Conservation (phyloP, 148 eudicot genomes). For the Chenopodium berlandieri region DNA sequence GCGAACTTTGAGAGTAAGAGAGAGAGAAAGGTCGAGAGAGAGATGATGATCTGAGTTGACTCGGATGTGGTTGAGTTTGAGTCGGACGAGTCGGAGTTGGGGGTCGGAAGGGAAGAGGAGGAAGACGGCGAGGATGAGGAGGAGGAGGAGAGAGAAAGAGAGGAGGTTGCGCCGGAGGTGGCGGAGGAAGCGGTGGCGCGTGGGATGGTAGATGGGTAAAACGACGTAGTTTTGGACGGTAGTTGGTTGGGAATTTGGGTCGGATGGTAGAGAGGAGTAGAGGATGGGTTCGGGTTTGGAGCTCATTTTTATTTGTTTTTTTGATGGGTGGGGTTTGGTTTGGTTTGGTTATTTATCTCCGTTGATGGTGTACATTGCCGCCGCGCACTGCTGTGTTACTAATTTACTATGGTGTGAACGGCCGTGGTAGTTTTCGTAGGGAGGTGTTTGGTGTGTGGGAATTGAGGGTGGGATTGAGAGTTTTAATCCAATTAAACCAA, state of each 20-base stretch:
- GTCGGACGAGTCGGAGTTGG: slow-evolving; percentile 38
- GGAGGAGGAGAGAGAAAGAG: slow-evolving; percentile 25
- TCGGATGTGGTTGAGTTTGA: slow-evolving; percentile 34
- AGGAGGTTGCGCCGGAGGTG: slow-evolving; percentile 11
- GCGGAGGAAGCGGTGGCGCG: slow-evolving; percentile 10
- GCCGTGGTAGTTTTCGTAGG: no score
- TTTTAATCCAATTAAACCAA: no score
- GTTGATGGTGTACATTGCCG: no score
- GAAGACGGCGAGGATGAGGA: slow-evolving; percentile 20
- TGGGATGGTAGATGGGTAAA: slow-evolving; percentile 15
- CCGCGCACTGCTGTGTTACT: no score
- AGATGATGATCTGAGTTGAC: slow-evolving; percentile 35
- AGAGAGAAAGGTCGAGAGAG: slow-evolving; percentile 44
- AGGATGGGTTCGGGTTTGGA: slow-evolving; percentile 1
- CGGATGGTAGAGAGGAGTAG: slow-evolving; percentile 30
- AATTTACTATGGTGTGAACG: no score
- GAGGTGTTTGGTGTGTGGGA: no score
- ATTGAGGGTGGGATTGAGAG: no score
- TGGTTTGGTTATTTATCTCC: no score
- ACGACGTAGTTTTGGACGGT: slow-evolving; percentile 29
- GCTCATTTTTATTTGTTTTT: neutral
- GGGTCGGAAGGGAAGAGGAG: slow-evolving; percentile 56
- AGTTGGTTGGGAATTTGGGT: slow-evolving; percentile 8
- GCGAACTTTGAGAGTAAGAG: slow-evolving; percentile 40
- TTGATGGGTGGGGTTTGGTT: neutral